A percentile compares a stretch with the other conserved stretches of the same genome.
Conservation (phyloP, 192 early-diverging fungal genomes). For the Phlyctochytrium planicorne region DNA sequence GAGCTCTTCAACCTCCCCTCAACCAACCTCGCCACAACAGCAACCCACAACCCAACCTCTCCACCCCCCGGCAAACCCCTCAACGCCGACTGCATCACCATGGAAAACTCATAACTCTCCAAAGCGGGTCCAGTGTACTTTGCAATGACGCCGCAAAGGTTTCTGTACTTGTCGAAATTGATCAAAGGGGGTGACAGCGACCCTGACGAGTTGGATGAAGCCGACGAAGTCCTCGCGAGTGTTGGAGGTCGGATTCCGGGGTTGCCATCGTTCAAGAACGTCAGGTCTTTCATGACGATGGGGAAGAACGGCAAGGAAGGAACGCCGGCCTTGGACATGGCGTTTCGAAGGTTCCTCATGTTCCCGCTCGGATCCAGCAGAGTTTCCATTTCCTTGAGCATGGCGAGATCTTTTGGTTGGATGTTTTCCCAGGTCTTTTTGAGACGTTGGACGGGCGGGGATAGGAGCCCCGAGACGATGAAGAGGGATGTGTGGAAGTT, state of each 20-base stretch:
- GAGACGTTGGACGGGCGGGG: conserved; percentile 54
- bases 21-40: neutral
- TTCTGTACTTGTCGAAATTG: conserved; percentile 6
- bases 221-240: neutral
- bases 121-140: neutral
- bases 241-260: conserved; percentile 12
- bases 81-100: neutral
- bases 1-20: conserved; percentile 3
- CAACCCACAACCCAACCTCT: neutral
- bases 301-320: conserved; percentile 56
- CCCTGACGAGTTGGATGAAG: neutral
- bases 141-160: neutral
- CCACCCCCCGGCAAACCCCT: conserved; percentile 1
- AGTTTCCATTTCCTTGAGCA: conserved; percentile 50
- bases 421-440: conserved; percentile 60
- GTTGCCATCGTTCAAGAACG: conserved; percentile 74
- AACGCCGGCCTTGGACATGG: conserved; percentile 41
- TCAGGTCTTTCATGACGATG: conserved; percentile 70
- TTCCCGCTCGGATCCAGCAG: conserved; percentile 63
- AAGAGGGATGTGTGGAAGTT: conserved; percentile 71
- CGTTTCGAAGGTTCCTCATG: conserved; percentile 62
- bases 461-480: conserved; percentile 59
- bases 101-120: neutral
- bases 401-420: conserved; percentile 41
- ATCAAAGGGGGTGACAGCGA: neutral